Evolutionary conservation across 805 yeast genomes (phyloP).

Genomic region (Ogataea henricii): DNA sequence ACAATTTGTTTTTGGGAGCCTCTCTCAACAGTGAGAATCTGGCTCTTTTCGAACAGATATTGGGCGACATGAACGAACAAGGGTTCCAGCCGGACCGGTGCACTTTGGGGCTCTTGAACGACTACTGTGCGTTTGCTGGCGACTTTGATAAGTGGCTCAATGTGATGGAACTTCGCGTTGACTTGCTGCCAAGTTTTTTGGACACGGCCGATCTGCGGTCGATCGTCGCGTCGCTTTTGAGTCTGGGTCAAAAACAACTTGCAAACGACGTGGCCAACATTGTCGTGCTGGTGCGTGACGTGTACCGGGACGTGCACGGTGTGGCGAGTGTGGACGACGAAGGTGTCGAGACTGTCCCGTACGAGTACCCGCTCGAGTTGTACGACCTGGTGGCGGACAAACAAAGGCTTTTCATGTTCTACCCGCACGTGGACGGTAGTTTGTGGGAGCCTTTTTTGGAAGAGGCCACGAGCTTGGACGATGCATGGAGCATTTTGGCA

Average conservation of each 20-base stretch:
- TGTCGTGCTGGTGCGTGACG: slow-evolving; percentile 19
- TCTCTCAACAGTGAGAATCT: slow-evolving; percentile 18
- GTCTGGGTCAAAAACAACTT: slow-evolving; percentile 14
- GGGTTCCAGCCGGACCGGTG: slow-evolving; percentile 23
- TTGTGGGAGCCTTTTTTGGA: slow-evolving; percentile 22
- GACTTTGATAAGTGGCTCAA: slow-evolving; percentile 23
- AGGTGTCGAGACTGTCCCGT: slow-evolving; percentile 14
- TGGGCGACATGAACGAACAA: slow-evolving; percentile 16
- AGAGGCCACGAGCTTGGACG: slow-evolving; percentile 7
- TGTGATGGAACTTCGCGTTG: slow-evolving; percentile 24
- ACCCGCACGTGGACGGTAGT: slow-evolving; percentile 22
- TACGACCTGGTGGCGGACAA: slow-evolving; percentile 24
- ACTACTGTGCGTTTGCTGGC: slow-evolving; percentile 11
- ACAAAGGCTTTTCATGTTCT: slow-evolving; percentile 23
- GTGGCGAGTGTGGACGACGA: slow-evolving; percentile 16
- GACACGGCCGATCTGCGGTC: slow-evolving; percentile 17
- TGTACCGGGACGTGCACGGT: slow-evolving; percentile 14
- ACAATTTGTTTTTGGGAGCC: slow-evolving; percentile 20
- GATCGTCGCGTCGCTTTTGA: slow-evolving; percentile 19
- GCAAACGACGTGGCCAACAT: slow-evolving; percentile 26
- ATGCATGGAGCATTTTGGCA: slow-evolving; percentile 11
- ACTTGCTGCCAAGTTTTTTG: slow-evolving; percentile 15
- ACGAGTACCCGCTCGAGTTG: slow-evolving; percentile 26
- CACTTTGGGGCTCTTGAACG: slow-evolving; percentile 19
- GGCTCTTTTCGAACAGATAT: slow-evolving; percentile 19